phyloP scores from a whole-genome alignment of 371 early-diverging fungal species.

The Mortierella sp. region DNA sequence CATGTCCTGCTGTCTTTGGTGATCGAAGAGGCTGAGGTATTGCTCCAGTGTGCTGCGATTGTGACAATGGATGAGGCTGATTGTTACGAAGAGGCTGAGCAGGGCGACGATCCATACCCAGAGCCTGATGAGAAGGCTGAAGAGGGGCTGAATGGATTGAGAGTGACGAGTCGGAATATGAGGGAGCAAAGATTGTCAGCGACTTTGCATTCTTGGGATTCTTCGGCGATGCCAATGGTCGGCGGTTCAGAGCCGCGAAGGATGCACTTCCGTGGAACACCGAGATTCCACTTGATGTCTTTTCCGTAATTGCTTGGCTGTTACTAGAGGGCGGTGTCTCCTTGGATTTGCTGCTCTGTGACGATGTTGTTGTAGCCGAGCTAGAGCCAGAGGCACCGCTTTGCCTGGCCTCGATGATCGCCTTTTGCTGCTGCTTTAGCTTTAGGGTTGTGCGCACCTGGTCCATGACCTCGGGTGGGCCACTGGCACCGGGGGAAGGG shows the following conservation, averaged over 20 bases:
- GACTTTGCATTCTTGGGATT: constrained; percentile 64
- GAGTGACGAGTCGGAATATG: constrained; percentile 62
- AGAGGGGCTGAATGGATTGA: constrained; percentile 68
- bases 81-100: constrained; percentile 42
- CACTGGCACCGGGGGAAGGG: constrained; percentile 22
- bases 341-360: constrained; percentile 6
- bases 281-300: constrained; percentile 44
- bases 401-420: constrained; percentile 62
- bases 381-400: constrained; percentile 11
- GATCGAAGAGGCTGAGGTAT: constrained; percentile 35
- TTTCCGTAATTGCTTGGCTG: constrained; percentile 49
- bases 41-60: constrained; percentile 47
- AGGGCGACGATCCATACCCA: constrained; percentile 37
- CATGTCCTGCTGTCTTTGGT: constrained; percentile 32
- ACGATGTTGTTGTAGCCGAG: constrained; percentile 4
- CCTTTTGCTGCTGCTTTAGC: constrained; percentile 67
- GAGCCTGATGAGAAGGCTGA: constrained; percentile 54
- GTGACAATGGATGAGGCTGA: constrained; percentile 43
- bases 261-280: constrained; percentile 52
- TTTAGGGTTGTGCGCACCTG: constrained; percentile 56
- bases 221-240: constrained; percentile 47
- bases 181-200: constrained; percentile 67
- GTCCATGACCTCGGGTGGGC: constrained; percentile 57
- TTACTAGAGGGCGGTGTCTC: constrained; percentile 9
- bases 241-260: constrained; percentile 46